A percentile compares a stretch with the other conserved stretches of the same genome.
phyloP scores from a whole-genome alignment of 768 basidiomycete genomes.

The Sarcomyxa edulis region DNA sequence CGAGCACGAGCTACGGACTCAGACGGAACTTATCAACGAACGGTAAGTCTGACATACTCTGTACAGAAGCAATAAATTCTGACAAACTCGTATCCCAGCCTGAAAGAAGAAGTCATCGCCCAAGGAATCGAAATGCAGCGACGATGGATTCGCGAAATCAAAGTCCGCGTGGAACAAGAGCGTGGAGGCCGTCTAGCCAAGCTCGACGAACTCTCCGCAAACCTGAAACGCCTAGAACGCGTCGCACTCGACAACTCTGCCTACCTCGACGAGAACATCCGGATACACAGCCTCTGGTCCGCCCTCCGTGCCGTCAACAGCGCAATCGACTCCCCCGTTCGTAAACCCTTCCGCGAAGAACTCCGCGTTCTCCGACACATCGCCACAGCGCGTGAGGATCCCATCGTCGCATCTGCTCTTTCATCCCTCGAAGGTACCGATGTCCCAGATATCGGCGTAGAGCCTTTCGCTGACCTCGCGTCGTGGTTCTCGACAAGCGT shows the following conservation, averaged over 20 bases:
- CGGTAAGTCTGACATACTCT: slow-evolving; percentile 47
- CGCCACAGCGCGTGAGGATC: slow-evolving; percentile 65
- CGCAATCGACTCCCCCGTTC: slow-evolving; percentile 58
- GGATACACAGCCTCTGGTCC: slow-evolving; percentile 89
- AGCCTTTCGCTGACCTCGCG: slow-evolving; percentile 84
- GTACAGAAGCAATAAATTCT: slow-evolving; percentile 1
- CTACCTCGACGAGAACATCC: slow-evolving; percentile 91
- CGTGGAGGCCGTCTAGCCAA: slow-evolving; percentile 93
- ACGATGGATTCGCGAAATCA: slow-evolving; percentile 94
- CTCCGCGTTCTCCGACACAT: slow-evolving; percentile 78
- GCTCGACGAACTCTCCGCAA: slow-evolving; percentile 87
- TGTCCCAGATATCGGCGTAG: slow-evolving; percentile 75
- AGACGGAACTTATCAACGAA: slow-evolving; percentile 92
- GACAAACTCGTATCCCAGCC: slow-evolving; percentile 33
- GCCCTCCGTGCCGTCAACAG: slow-evolving; percentile 77
- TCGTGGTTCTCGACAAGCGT: slow-evolving; percentile 89
- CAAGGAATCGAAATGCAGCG: slow-evolving; percentile 98
- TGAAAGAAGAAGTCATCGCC: slow-evolving; percentile 91
- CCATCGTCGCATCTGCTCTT: slow-evolving; percentile 58
- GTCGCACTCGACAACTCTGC: slow-evolving; percentile 87
- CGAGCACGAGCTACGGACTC: slow-evolving; percentile 76
- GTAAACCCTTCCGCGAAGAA: slow-evolving; percentile 86
- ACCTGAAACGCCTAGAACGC: slow-evolving; percentile 86
- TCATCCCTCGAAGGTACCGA: slow-evolving; percentile 66
- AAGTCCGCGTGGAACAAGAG: slow-evolving; percentile 93